Evolutionary conservation across 1,139 yeast species (phyloP).

Genomic region (Nematodospora anomalae): DNA sequence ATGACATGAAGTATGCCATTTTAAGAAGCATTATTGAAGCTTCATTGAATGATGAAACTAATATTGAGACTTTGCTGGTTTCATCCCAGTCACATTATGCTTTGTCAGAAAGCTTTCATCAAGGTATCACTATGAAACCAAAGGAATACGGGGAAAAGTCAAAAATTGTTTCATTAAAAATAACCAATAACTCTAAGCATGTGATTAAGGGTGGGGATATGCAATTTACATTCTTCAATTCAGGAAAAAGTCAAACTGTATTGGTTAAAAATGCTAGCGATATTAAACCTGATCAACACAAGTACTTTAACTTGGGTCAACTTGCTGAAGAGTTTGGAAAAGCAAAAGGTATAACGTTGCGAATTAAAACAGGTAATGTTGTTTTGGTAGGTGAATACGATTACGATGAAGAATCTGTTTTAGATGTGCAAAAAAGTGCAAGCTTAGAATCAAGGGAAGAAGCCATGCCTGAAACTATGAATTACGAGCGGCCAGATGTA

Average conservation of each 20-base stretch:
- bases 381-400: conserved; percentile 27
- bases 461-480: neutral
- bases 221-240: conserved; percentile 25
- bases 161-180: conserved; percentile 27
- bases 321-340: conserved; percentile 18
- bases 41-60: conserved; percentile 4
- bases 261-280: conserved; percentile 29
- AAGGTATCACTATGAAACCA: conserved; percentile 16
- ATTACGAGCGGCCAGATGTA: neutral
- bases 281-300: conserved; percentile 30
- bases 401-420: conserved; percentile 14
- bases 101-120: conserved; percentile 1
- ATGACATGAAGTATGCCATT: conserved; percentile 24
- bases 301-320: conserved; percentile 30
- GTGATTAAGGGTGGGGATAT: conserved; percentile 33
- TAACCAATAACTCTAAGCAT: conserved; percentile 27
- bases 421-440: conserved; percentile 3
- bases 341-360: conserved; percentile 21
- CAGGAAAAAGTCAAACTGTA: conserved; percentile 18
- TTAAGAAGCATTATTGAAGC: conserved; percentile 22
- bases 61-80: neutral
- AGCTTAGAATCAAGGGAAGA: neutral
- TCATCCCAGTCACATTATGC: neutral
- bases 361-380: conserved; percentile 21
- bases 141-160: conserved; percentile 23